Conservation (phyloP, 768 basidiomycete species). For the Lactarius tabidus region DNA sequence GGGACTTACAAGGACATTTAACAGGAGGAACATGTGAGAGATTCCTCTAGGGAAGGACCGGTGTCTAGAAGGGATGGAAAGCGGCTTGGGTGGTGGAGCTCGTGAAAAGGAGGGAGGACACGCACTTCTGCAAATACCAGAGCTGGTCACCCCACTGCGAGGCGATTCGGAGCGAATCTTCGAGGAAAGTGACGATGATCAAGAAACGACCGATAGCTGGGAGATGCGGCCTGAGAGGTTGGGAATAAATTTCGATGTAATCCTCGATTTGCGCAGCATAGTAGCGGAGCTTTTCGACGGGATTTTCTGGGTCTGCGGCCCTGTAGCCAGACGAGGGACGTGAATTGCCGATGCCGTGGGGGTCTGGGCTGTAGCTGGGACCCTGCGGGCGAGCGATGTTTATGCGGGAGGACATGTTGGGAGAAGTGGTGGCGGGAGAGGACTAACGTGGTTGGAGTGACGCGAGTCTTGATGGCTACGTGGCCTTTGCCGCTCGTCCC, state of each 20-base stretch:
- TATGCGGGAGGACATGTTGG: constrained; percentile 74
- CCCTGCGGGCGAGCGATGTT: constrained; percentile 68
- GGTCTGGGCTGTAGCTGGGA: constrained; percentile 57
- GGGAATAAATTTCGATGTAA: constrained; percentile 84
- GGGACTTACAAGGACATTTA: constrained; percentile 85
- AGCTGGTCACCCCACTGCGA: constrained; percentile 97
- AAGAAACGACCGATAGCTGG: constrained; percentile 94
- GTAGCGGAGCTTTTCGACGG: constrained; percentile 68
- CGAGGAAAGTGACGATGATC: constrained; percentile 97
- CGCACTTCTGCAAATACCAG: constrained; percentile 96
- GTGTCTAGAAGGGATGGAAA: constrained; percentile 52
- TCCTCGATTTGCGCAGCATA: constrained; percentile 83
- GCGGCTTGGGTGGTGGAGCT: constrained; percentile 17
- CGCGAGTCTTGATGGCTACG: not conserved
- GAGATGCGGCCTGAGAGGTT: constrained; percentile 90
- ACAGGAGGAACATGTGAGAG: constrained; percentile 85
- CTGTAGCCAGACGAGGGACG: constrained; percentile 68
- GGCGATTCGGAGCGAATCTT: constrained; percentile 90
- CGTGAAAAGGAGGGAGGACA: constrained; percentile 22
- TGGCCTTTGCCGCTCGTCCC: not conserved
- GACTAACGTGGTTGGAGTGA: not conserved
- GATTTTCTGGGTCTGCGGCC: constrained; percentile 77
- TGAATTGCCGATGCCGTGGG: constrained; percentile 75
- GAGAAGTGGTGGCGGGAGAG: not conserved
- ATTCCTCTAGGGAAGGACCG: constrained; percentile 94